Base-by-base conservation (phyloP, 768 basidiomycete genomes). In the Pleurotus cornucopiae region DNA sequence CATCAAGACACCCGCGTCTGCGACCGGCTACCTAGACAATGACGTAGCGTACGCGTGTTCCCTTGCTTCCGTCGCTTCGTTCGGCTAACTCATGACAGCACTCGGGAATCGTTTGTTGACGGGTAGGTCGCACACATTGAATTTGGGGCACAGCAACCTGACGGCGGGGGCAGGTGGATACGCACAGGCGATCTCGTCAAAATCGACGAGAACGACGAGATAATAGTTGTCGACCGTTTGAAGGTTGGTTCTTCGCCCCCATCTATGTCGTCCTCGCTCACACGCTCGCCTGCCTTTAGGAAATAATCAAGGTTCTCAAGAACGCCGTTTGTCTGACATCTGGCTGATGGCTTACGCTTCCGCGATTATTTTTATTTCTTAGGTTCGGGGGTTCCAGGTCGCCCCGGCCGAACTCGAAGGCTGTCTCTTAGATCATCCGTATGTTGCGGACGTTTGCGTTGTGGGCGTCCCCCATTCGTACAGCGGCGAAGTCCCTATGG, bases 71-170 rank as follows among this genome's bases (percentile, higher is more conserved):
- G 26, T 30, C 26, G 26, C 26, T 30, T 30, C 26, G 9, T 9
- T 30, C 26, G 26, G 26, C 26, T 30, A 30, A 13, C 3, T 55
- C 40, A 14, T 41, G 41, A 18, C 12, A 89, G 88, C 34, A 88
- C 87, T 4, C 78, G 73, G 55, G 85, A 88, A 58, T 85, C 83
- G 0, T 90, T 89, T 63, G 59, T 83, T 11, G 76, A 88, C 58
- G 88, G 88, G 83, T 86, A 58, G 58, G 73, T 57, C 26, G 41
- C 44, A 1, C 14, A 30, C 26, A 30, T 30, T 30, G 6, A 30
- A 30, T 30, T 5, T 30, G 26, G 26, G 26, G 9, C 6, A 30
- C 6, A 30, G 26, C 26, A 30, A 25, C 38, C 20, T n/a, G 26
- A 43, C 56, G 4, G 63, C 34, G 25, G 25, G 6, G 25, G 6